Base-by-base conservation (phyloP, 1,284 basidiomycete species). In the Pseudozyma sp. region DNA sequence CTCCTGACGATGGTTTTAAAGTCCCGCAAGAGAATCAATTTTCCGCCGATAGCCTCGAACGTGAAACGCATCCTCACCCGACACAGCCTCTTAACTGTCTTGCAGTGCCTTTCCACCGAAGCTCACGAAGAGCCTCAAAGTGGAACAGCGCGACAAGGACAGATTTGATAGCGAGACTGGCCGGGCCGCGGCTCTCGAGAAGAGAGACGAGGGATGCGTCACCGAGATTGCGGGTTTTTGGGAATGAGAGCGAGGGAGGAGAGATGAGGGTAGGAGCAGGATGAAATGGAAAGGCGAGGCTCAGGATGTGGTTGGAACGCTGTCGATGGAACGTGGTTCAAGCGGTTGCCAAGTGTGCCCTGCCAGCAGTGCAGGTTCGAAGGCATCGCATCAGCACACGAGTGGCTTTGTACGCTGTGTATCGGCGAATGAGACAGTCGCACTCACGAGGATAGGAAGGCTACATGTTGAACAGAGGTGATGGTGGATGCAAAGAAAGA, bases 1-100 rank as follows among this genome's bases (percentile, higher is more conserved):
- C 72, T 75, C 72, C 72, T 70, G 68, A 75, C 72, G 53, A 75
- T 75, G 72, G 72, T 75, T 75, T 75, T 75, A 68, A 71, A 68
- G 72, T 60, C 68, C 64, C 51, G 48, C 19, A 19, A 44, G 56
- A 59, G 39, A n/a, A 55, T 56, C 51, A 48, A 57, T 74, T 67
- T 74, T 45, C 71, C 71, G 71, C 71, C 58, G 56, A 47, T n/a
- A 19, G 42, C 45, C 63, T 71, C 63, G 62, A 44, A 51, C 17
- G 54, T 64, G 59, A 31, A 39, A 33, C 51, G 37, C 56, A 63
- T 67, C 64, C 69, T 60, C 51, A 48, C 59, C 56, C 59, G 40
- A 31, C 46, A 35, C 19, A 58, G 53, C 44, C 71, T 69, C 71
- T 74, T 46, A 69, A 74, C 67, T 74, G 71, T 13, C 43, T 45